Conservation (phyloP, 257 asterid species). For the Solanum appendiculatum region DNA sequence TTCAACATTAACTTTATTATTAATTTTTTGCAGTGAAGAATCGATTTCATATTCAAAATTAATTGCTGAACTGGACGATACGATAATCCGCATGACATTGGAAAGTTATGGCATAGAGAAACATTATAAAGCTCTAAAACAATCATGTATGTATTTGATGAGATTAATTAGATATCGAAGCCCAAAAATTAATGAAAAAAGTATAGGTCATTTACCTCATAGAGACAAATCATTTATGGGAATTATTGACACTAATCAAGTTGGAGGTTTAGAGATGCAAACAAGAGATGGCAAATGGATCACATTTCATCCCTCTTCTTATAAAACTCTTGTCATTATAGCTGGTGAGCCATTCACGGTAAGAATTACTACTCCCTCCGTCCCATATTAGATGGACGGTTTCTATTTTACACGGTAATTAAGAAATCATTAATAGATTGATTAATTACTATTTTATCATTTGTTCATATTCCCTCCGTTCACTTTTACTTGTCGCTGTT, state of each 20-base stretch:
- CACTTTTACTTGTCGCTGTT: no score
- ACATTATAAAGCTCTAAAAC: constrained; percentile 4
- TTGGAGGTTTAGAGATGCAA: constrained; percentile 31
- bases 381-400: no score
- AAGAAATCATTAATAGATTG: no score
- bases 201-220: constrained; percentile 28
- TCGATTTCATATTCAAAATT: constrained; percentile 17
- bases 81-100: constrained; percentile 23
- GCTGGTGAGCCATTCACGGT: constrained; percentile 49
- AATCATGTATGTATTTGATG: constrained; percentile 20
- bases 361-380: background rate
- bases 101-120: constrained; percentile 33
- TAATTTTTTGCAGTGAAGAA: constrained; percentile 12
- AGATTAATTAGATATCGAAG: constrained; percentile 21
- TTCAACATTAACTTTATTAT: background rate
- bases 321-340: constrained; percentile 12
- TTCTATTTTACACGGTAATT: background rate
- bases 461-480: no score
- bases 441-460: no score
- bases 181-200: background rate
- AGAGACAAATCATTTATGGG: constrained; percentile 31
- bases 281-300: constrained; percentile 36
- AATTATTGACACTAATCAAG: constrained; percentile 29
- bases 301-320: constrained; percentile 18
- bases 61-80: constrained; percentile 8